A percentile compares a stretch with the other conserved stretches of the same genome.
These are phyloP conservation scores for Hirsutella minnesotensis DNA, from an alignment of 2,329 filamentous ascomycete species.

Conservation along the genomic window DNA sequence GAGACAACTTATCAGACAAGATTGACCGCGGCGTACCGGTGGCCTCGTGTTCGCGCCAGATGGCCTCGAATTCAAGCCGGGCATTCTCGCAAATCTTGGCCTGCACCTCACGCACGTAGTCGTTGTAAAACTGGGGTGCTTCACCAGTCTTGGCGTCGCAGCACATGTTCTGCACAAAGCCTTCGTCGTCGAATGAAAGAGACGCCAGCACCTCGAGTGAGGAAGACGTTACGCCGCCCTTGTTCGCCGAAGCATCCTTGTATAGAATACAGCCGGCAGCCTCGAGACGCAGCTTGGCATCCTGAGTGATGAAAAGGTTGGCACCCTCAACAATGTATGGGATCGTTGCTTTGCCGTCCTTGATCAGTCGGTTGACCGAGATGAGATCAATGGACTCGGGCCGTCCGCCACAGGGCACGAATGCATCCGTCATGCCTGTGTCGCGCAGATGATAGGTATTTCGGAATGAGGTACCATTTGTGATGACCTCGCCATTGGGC, in stretches of 20 bases:
- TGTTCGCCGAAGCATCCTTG: constrained; percentile 98
- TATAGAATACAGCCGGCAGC: constrained; percentile 89
- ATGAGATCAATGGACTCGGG: constrained; percentile 94
- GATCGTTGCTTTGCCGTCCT: constrained; percentile 74
- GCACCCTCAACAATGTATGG: constrained; percentile 97
- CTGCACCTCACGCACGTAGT: constrained; percentile 88
- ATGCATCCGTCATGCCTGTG: constrained; percentile 66
- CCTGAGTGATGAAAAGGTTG: constrained; percentile 97
- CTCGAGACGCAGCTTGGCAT: constrained; percentile 90
- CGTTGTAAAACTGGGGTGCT: constrained; percentile 80
- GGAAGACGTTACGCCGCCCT: constrained; percentile 94
- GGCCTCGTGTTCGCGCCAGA: constrained; percentile 86
- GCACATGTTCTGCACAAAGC: constrained; percentile 92
- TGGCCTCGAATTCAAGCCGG: constrained; percentile 88
- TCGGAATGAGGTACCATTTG: constrained; percentile 90
- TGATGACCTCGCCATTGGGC: constrained; percentile 73
- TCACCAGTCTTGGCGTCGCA: constrained; percentile 54
- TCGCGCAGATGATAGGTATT: constrained; percentile 92
- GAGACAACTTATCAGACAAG: constrained; percentile 81
- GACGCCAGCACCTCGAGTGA: constrained; percentile 93
- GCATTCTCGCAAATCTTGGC: constrained; percentile 85
- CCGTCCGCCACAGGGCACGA: constrained; percentile 92
- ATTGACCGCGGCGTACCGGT: constrained; percentile 71
- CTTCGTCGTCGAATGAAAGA: constrained; percentile 81
- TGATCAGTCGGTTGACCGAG: constrained; percentile 77